Base-by-base conservation (phyloP, 768 basidiomycete genomes). In the Clathrus columnatus region DNA sequence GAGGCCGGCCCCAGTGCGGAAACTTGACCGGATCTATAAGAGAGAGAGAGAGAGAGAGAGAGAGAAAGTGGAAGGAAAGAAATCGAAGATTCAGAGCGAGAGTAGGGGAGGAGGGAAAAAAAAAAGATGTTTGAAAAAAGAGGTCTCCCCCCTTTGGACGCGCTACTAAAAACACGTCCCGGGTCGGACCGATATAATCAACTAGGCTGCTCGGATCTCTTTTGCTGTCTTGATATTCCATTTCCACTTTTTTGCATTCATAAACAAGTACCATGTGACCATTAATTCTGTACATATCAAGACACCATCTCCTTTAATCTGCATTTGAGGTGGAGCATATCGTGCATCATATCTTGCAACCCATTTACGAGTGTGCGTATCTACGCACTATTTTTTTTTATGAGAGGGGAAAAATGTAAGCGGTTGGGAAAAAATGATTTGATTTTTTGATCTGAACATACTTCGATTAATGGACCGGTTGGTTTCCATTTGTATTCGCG, bases 401-500 rank as follows among this genome's bases (percentile, higher is more conserved):
- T n/a, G n/a, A n/a, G n/a, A n/a, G n/a, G n/a, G 41, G 32, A 2
- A 30, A 32, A 49, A 59, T 61, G 14, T 67, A 64, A 50, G 55
- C 67, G 44, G 56, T 60, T 48, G 64, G 42, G 42, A 62, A 54
- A 32, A 53, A 62, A 29, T 60, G 53, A 36, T 57, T 56, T 29
- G 36, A 32, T 27, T 50, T 21, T 36, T 51, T 54, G 29, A 45
- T 54, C 46, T 23, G 23, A 28, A 50, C 62, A 16, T 32, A 63
- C 62, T 54, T 63, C 53, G 7, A 63, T 45, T 7, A 54, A 17
- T 10, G 51, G 28, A 11, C 63, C 61, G 8, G 60, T 55, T n/a
- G 36, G 55, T 66, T 77, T 82, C 89, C 89, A 91, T 67, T 88
- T 91, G 68, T 80, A 82, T 49, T 84, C 80, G 58, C 72, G 79